These are phyloP conservation scores for Physaria fendleri DNA, from an alignment of 345 rosid species.

Conservation along the genomic window DNA sequence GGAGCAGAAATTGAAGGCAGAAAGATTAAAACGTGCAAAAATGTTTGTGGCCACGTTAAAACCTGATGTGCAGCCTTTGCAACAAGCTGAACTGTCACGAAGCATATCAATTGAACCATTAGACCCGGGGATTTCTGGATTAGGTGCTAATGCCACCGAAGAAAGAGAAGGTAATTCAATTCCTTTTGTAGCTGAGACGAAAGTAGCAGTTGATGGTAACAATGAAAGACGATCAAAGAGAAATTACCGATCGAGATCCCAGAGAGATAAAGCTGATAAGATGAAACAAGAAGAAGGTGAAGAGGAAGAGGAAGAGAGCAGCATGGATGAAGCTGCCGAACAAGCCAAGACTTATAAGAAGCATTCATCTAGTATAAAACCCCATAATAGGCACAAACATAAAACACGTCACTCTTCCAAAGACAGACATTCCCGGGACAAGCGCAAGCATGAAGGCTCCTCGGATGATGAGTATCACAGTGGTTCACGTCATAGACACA, in stretches of 20 bases:
- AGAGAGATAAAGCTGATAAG: constrained; percentile 33
- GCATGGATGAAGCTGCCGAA: constrained; percentile 31
- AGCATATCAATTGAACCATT: constrained; percentile 52
- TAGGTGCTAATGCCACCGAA: constrained; percentile 32
- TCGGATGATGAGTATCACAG: constrained; percentile 33
- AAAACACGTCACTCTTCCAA: constrained; percentile 38
- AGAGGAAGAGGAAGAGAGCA: constrained; percentile 38
- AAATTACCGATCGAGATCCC: constrained; percentile 59
- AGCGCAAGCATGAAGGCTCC: constrained; percentile 32
- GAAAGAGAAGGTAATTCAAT: constrained; percentile 49
- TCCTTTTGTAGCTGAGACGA: constrained; percentile 37
- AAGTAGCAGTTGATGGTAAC: constrained; percentile 40
- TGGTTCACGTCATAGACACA: constrained; percentile 22
- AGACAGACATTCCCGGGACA: constrained; percentile 34
- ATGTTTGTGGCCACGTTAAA: constrained; percentile 80
- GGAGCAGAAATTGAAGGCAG: constrained; percentile 88
- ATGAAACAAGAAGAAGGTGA: constrained; percentile 36
- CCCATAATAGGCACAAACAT: constrained; percentile 43
- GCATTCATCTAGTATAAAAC: constrained; percentile 44
- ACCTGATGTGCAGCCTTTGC: constrained; percentile 45
- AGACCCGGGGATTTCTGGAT: constrained; percentile 41
- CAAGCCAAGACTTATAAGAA: constrained; percentile 36
- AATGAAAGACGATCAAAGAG: constrained; percentile 61
- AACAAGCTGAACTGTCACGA: constrained; percentile 42
- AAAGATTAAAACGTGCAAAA: constrained; percentile 92